phyloP scores from a whole-genome alignment of 768 basidiomycete genomes.

The Grammothele lineata region DNA sequence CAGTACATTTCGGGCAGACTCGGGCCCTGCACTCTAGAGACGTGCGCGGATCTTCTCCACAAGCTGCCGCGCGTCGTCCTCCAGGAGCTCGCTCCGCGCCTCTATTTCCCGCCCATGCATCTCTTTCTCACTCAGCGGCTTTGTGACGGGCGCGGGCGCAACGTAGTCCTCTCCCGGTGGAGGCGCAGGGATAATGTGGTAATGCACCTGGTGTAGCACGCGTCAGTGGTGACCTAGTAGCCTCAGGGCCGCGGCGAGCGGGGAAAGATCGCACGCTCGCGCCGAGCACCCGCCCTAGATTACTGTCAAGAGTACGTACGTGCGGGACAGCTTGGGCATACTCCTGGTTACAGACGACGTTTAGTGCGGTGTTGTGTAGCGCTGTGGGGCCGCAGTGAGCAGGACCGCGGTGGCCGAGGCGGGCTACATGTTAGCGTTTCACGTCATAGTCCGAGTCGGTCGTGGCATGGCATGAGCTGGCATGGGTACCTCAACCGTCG shows the following conservation, averaged over 20 bases:
- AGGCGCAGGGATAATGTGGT: constrained; percentile 74
- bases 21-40: no score
- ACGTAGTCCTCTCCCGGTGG: neutral
- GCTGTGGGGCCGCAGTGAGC: no score
- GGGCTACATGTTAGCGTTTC: no score
- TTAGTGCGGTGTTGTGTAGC: constrained; percentile 60
- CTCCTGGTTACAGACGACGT: constrained; percentile 78
- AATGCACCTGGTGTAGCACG: constrained; percentile 51
- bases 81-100: constrained; percentile 53
- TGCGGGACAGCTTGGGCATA: constrained; percentile 81
- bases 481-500: no score
- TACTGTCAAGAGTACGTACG: no score
- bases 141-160: constrained; percentile 1
- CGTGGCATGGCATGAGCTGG: no score
- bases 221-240: neutral
- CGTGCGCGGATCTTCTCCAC: constrained; percentile 37
- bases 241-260: neutral
- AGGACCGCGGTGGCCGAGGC: no score
- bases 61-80: constrained; percentile 47
- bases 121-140: constrained; percentile 39
- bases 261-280: no score
- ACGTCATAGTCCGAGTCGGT: no score
- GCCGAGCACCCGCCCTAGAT: no score
- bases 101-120: constrained; percentile 64
- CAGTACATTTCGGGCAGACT: no score